Percentiles rank a stretch among this genome's conserved stretches.
These are phyloP conservation scores for Xylariaceae sp. DNA, from an alignment of 2,329 filamentous ascomycete species.

Conservation along the genomic window DNA sequence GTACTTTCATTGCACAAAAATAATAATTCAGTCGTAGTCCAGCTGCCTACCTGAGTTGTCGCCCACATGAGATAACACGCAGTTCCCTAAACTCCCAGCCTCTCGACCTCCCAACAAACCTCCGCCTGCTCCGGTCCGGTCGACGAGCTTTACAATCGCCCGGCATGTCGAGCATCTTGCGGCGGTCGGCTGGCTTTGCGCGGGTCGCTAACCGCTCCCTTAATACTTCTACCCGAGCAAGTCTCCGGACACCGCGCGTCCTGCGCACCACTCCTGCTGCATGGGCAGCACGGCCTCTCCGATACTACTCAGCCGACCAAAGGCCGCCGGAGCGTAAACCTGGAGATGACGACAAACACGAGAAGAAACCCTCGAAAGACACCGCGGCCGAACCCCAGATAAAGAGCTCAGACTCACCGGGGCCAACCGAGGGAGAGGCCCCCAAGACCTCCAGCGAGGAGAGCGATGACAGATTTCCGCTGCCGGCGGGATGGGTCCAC, in stretches of 20 bases:
- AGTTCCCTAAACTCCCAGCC: constrained; percentile 15
- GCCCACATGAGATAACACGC: constrained; percentile 34
- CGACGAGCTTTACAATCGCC: constrained; percentile 32
- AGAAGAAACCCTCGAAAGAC: constrained; percentile 17
- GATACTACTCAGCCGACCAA: constrained; percentile 36
- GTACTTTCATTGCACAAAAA: background rate
- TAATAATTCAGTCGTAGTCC: background rate
- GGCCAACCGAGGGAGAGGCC: constrained; percentile 34
- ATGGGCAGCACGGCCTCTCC: constrained; percentile 32
- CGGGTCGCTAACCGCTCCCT: constrained; percentile 36
- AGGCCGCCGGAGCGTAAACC: constrained; percentile 30
- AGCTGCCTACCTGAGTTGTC: constrained; percentile 9
- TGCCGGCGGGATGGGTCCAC: constrained; percentile 41
- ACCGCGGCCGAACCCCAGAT: constrained; percentile 30
- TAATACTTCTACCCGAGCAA: constrained; percentile 33
- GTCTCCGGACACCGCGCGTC: constrained; percentile 32
- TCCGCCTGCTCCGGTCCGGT: constrained; percentile 30
- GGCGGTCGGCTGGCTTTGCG: constrained; percentile 39
- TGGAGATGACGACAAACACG: constrained; percentile 20
- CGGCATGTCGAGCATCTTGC: constrained; percentile 43
- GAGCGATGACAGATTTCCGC: constrained; percentile 24
- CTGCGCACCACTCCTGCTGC: constrained; percentile 33
- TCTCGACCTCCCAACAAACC: constrained; percentile 19
- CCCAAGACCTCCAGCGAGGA: constrained; percentile 5
- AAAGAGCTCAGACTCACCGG: constrained; percentile 38